Evolutionary conservation across 1,284 basidiomycete species (phyloP).

Genomic region (Malassezia japonica): DNA sequence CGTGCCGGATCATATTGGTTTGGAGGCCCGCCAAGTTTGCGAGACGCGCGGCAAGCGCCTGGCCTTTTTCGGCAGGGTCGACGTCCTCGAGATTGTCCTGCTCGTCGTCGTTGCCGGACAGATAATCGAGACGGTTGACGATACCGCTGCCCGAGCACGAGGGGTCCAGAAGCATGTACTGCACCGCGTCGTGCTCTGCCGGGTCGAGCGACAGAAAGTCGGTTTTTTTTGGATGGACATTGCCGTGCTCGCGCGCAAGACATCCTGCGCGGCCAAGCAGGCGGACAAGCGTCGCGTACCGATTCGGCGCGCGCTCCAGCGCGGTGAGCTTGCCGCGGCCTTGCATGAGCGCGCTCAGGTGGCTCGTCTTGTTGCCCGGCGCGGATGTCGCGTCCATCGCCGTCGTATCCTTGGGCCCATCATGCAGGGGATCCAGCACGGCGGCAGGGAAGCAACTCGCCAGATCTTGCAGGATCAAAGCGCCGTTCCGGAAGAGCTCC

Average conservation of each 20-base stretch:
- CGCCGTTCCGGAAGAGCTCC: conserved; percentile 60
- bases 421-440: conserved; percentile 50
- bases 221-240: conserved; percentile 22
- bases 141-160: conserved; percentile 41
- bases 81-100: conserved; percentile 16
- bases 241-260: conserved; percentile 13
- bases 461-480: conserved; percentile 89
- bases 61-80: conserved; percentile 7
- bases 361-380: conserved; percentile 95
- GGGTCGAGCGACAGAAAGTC: conserved; percentile 37
- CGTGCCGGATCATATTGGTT: conserved; percentile 83
- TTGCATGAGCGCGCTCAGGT: conserved; percentile 63
- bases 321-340: conserved; percentile 25
- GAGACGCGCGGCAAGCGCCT: conserved; percentile 12
- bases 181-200: conserved; percentile 15
- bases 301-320: conserved; percentile 27
- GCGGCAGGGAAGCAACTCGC: conserved; percentile 91
- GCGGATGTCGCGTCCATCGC: conserved; percentile 93
- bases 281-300: conserved; percentile 20
- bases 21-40: conserved; percentile 52
- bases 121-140: conserved; percentile 37
- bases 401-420: not conserved
- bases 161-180: conserved; percentile 42
- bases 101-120: conserved; percentile 15
- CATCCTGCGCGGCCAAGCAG: conserved; percentile 20